A percentile compares a stretch with the other conserved stretches of the same genome.
Evolutionary conservation across 768 basidiomycete genomes (phyloP).

Genomic region (Lanmaoa rubissima): DNA sequence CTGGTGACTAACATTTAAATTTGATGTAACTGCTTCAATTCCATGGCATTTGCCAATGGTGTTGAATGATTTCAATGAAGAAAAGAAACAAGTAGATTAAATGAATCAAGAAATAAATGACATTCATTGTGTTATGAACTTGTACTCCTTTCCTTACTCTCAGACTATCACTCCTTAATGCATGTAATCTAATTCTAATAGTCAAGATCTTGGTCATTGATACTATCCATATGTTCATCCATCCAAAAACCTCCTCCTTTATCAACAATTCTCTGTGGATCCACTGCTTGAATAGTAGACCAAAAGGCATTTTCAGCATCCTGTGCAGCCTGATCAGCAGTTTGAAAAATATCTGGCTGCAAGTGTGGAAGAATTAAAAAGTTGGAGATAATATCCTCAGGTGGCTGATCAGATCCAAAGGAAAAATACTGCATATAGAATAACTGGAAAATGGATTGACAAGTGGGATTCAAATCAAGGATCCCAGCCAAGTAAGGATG

Average conservation of each 20-base stretch:
- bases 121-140: no score
- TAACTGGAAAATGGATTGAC: slow-evolving; percentile 43
- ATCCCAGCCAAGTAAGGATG: slow-evolving; percentile 53
- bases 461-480: slow-evolving; percentile 26
- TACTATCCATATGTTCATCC: background rate
- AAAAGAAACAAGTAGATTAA: no score
- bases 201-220: background rate
- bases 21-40: no score
- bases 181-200: background rate
- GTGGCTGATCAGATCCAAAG: background rate
- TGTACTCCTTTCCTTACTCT: no score
- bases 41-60: no score
- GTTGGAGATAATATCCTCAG: background rate
- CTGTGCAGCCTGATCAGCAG: slow-evolving; percentile 53
- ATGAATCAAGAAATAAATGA: no score
- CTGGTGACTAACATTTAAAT: no score
- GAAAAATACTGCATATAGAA: slow-evolving; percentile 52
- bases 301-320: slow-evolving; percentile 61
- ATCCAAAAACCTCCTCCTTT: slow-evolving; percentile 10
- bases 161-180: background rate
- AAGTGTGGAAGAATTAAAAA: slow-evolving; percentile 25
- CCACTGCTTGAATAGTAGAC: slow-evolving; percentile 24
- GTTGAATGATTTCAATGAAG: no score
- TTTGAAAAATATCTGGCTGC: slow-evolving; percentile 44
- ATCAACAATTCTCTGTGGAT: background rate